These are phyloP conservation scores for Colletotrichum graminicola DNA, from an alignment of 2,329 filamentous ascomycete species.

Conservation along the genomic window DNA sequence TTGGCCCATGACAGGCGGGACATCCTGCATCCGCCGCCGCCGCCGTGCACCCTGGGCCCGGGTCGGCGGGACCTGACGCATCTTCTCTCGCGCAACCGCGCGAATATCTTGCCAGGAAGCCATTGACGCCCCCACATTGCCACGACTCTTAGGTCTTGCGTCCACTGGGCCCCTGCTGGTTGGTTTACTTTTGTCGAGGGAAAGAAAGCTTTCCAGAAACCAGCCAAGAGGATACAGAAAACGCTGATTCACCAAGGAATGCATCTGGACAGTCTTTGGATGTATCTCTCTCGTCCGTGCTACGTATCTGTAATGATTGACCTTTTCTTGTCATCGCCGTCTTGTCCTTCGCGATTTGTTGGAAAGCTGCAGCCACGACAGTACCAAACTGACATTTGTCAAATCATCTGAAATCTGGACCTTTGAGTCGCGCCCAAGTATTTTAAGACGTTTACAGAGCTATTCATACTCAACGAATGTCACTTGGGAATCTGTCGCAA, in stretches of 20 bases:
- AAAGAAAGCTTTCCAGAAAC: neutral
- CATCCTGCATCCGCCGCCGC: too few species aligned
- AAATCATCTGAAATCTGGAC: too few species aligned
- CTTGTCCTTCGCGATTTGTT: neutral
- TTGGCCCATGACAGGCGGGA: too few species aligned
- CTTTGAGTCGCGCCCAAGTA: neutral
- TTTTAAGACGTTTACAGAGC: neutral
- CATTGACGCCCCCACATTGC: conserved; percentile 28
- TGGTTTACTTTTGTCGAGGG: neutral
- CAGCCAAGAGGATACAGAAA: neutral
- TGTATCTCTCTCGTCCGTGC: too few species aligned
- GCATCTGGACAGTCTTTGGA: neutral
- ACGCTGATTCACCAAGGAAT: too few species aligned
- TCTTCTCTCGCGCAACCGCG: too few species aligned
- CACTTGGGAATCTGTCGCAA: neutral
- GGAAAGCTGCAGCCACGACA: neutral
- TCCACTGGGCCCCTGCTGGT: neutral
- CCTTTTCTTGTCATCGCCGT: neutral
- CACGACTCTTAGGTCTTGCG: conserved; percentile 14
- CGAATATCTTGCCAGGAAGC: too few species aligned
- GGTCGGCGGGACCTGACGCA: too few species aligned
- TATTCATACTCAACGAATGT: neutral
- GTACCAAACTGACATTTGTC: neutral
- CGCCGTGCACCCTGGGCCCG: too few species aligned
- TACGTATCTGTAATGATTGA: neutral